Base-by-base conservation (phyloP, 2,329 filamentous ascomycete species). In the Gremmenia infestans region DNA sequence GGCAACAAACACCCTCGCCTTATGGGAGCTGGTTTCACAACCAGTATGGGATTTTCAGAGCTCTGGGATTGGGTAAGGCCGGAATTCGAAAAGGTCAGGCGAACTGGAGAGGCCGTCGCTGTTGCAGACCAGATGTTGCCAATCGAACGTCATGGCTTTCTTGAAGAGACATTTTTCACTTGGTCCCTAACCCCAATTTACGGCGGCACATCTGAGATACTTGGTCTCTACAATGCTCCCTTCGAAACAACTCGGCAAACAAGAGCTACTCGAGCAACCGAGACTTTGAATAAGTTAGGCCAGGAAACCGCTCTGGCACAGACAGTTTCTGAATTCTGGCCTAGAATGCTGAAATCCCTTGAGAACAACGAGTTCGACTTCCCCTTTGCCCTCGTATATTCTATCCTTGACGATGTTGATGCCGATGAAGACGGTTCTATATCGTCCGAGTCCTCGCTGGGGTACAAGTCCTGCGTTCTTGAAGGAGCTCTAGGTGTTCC, bases 101-200 rank as follows among this genome's bases (percentile, higher is more conserved):
- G 78, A 32, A 86, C 85, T 4, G 89, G 89, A 1, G 83, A 90
- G 70, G 86, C 88, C 0, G 89, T 85, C 0, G 88, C 91, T 83
- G 91, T 91, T 68, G 83, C 91, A 58, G 88, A 93, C 63, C 88
- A 93, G 59, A 83, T 83, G 59, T 74, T 93, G 1, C 89, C 91
- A 62, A 81, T 94, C 40, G 76, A 81, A 39, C 81, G 89, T 7
- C 80, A 81, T 59, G 82, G 84, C 0, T 90, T 82, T 60, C 71
- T 89, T 0, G 88, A 94, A 69, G 89, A 94, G 67, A 86, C 88
- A 0, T 93, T 88, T 67, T 93, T 91, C 68, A 89, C 87, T 9
- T 57, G 48, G 47, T 57, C 55, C 2, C 25, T 57, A 11, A 57
- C 91, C 15, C 89, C 89, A 0, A 77, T 93, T 59, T 82, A 92